Evolutionary conservation across 179 eudicot species (phyloP).

Genomic region (Drosera spatulata): DNA sequence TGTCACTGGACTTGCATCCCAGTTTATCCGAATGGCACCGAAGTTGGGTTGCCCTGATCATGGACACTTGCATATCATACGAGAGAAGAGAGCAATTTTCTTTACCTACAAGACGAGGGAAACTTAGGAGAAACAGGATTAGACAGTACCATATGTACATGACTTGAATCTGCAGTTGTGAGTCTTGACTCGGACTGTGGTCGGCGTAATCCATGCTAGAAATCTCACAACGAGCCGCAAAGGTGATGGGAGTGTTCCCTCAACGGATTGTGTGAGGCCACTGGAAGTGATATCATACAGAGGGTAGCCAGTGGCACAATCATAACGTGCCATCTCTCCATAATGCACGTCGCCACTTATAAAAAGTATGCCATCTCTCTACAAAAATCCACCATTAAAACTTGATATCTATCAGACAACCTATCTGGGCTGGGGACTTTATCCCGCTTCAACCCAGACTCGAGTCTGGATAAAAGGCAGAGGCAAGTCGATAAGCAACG

Average conservation of each 20-base stretch:
- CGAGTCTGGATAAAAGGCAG: too few species aligned
- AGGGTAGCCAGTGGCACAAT: conserved; percentile 59
- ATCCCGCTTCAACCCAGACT: too few species aligned
- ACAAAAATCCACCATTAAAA: conserved; percentile 1
- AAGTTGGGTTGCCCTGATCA: conserved; percentile 53
- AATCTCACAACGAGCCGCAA: conserved; percentile 39
- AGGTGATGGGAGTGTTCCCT: conserved; percentile 40
- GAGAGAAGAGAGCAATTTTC: background rate
- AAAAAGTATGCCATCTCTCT: conserved; percentile 62
- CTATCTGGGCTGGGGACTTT: too few species aligned
- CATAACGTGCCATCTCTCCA: conserved; percentile 53
- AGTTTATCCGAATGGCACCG: conserved; percentile 57
- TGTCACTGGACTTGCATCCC: conserved; percentile 41
- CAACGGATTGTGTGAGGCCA: conserved; percentile 73
- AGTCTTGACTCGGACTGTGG: conserved; percentile 39
- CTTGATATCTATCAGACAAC: too few species aligned
- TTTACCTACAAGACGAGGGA: background rate
- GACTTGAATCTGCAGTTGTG: conserved; percentile 51
- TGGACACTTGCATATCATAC: background rate
- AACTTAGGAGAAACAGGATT: conserved; percentile 1
- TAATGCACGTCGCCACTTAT: conserved; percentile 80
- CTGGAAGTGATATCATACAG: conserved; percentile 68
- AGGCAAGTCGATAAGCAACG: too few species aligned
- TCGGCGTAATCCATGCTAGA: conserved; percentile 51
- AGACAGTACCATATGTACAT: conserved; percentile 50